Evolutionary conservation across 768 basidiomycete genomes (phyloP), one percentile per base, ranked within the genome.

Genomic region (Mycena alexandri): DNA sequence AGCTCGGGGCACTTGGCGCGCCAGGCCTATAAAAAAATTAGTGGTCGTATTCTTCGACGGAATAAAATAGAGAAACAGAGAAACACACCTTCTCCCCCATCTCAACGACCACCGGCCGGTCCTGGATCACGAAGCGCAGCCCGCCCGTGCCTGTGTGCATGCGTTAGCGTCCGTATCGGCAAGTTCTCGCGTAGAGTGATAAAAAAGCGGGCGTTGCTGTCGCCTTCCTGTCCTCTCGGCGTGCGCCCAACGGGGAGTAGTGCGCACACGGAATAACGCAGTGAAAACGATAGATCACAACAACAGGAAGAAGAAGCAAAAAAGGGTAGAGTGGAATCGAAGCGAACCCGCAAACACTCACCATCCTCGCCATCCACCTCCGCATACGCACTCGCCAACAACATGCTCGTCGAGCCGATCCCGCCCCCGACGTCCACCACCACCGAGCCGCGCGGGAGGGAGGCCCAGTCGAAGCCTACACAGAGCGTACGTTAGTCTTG

Each of bases 381-480:
- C 42, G 47, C 58, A 64, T 76, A 80, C 17, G 76, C 76, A 46
- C 77, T 77, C 36, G 80, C 80, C 5, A 82, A 73, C 44, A 82
- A 36, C 81, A 82, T 82, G 29, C 75, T 78, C 2, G 80, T 80
- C 17, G 74, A 79, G 22, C 87, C 87, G n/a, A 89, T 87, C 12
- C 87, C 87, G 25, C 87, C 87, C 0, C 88, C 88, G 2, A 89
- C 86, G 61, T 89, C 87, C 12, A 88, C 82, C n/a, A 89, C 78
- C 5, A 81, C 76, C 11, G 83, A 80, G 5, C 82, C 83, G n/a
- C 71, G 76, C 9, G 79, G 79, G 44, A 89, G 80, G 16, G 82
- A 79, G 17, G 75, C 72, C 83, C 88, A 89, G 60, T 85, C 82
- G 67, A 87, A 88, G 17, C 79, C 87, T n/a, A n/a, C n/a, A n/a